These are phyloP conservation scores for Trichophyton benhamiae DNA, from an alignment of 2,329 filamentous ascomycete genomes.

Conservation along the genomic window DNA sequence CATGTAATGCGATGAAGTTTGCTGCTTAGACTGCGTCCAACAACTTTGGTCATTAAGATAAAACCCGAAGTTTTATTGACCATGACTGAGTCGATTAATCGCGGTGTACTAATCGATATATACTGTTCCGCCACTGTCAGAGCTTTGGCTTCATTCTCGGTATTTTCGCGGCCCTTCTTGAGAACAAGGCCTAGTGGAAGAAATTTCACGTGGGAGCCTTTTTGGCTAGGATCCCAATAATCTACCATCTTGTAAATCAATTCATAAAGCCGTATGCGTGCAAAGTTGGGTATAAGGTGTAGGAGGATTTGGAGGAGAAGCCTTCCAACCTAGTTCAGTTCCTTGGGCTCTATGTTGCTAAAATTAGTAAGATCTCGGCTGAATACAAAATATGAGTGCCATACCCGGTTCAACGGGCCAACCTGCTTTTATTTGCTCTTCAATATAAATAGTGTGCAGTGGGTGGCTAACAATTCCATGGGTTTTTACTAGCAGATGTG, in stretches of 20 bases:
- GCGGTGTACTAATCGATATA: conserved; percentile 10
- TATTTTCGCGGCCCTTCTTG: conserved; percentile 5
- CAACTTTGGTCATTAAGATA: conserved; percentile 11
- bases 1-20: conserved; percentile 8
- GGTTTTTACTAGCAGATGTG: background rate
- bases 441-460: background rate
- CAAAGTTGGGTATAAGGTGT: background rate
- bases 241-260: conserved; percentile 3
- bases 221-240: conserved; percentile 6
- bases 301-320: conserved; percentile 1
- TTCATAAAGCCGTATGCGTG: conserved; percentile 5
- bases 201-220: background rate
- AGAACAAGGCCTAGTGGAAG: conserved; percentile 12
- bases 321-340: background rate
- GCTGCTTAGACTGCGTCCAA: conserved; percentile 4
- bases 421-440: conserved; percentile 5
- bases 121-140: conserved; percentile 9
- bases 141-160: conserved; percentile 12
- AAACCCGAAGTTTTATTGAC: conserved; percentile 9
- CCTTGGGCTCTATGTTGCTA: background rate
- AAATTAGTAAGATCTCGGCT: background rate
- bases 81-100: conserved; percentile 11
- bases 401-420: conserved; percentile 4
- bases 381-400: background rate
- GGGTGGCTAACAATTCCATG: conserved; percentile 1